Percentiles rank a stretch among this genome's conserved stretches.
Evolutionary conservation across 2,329 filamentous ascomycete species (phyloP).

Genomic region (Helotiales sp.): DNA sequence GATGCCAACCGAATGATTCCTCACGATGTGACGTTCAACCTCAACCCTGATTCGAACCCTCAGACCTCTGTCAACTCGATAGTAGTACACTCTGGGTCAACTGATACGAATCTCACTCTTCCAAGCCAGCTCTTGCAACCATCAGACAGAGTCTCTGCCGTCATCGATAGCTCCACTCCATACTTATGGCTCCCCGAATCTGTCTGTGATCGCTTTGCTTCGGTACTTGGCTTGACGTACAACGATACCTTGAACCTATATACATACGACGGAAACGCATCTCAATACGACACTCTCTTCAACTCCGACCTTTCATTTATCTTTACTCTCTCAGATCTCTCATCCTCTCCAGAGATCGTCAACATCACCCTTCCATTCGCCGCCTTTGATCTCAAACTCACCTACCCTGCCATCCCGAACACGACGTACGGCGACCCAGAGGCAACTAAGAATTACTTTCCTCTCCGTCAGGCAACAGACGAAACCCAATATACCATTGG

Average conservation of each 20-base stretch:
- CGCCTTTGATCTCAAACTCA: conserved; percentile 35
- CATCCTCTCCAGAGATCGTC: conserved; percentile 43
- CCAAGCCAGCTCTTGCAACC: conserved; percentile 22
- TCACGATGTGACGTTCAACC: conserved; percentile 60
- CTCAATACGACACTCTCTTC: conserved; percentile 50
- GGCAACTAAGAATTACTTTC: conserved; percentile 39
- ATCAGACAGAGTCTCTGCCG: conserved; percentile 27
- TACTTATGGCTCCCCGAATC: conserved; percentile 61
- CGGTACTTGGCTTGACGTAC: conserved; percentile 63
- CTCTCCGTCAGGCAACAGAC: conserved; percentile 31
- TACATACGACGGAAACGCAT: conserved; percentile 54
- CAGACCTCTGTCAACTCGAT: conserved; percentile 27
- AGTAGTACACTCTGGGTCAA: conserved; percentile 22
- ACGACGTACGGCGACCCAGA: conserved; percentile 46
- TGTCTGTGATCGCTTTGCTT: conserved; percentile 65
- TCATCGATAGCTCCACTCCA: conserved; percentile 63
- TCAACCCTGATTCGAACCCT: conserved; percentile 52
- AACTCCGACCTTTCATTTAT: conserved; percentile 51
- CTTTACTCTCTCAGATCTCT: conserved; percentile 54
- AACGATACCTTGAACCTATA: conserved; percentile 66
- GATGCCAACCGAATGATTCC: conserved; percentile 61
- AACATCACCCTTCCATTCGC: conserved; percentile 36
- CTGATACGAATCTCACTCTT: conserved; percentile 57
- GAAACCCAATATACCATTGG: conserved; percentile 36
- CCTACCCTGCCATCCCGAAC: conserved; percentile 35